Evolutionary conservation across 164 flowering plant species (phyloP).

Genomic region (Stephania japonica): DNA sequence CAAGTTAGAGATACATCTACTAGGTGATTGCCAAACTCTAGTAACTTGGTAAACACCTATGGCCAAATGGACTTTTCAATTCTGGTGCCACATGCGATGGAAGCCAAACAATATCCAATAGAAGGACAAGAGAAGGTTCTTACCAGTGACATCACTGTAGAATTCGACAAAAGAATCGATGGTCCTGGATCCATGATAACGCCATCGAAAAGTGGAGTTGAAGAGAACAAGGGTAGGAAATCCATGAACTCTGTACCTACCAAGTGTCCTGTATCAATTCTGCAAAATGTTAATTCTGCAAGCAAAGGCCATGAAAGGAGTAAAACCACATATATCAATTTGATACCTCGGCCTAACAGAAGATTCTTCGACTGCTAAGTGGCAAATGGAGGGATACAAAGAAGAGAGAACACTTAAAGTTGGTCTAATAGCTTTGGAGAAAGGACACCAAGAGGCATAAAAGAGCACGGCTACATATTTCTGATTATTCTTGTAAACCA

Average conservation of each 20-base stretch:
- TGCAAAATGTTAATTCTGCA: slow-evolving; percentile 8
- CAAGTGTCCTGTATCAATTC: slow-evolving; percentile 54
- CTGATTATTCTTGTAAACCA: slow-evolving; percentile 42
- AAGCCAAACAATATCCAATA: neutral
- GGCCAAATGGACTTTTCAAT: neutral
- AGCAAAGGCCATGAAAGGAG: neutral
- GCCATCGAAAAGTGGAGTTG: slow-evolving; percentile 73
- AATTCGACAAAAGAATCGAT: slow-evolving; percentile 54
- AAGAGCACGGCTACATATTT: slow-evolving; percentile 77
- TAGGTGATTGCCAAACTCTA: neutral
- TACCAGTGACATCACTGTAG: slow-evolving; percentile 62
- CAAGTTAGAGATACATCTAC: neutral
- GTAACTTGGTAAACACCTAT: neutral
- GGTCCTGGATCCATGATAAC: slow-evolving; percentile 71
- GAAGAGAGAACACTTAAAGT: slow-evolving; percentile 54
- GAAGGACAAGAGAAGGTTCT: slow-evolving; percentile 9
- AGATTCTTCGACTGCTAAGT: slow-evolving; percentile 88
- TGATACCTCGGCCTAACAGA: slow-evolving; percentile 78
- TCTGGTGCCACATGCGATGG: neutral
- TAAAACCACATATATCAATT: neutral
- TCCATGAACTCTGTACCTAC: slow-evolving; percentile 92
- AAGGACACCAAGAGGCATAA: slow-evolving; percentile 96
- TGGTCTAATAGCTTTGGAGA: slow-evolving; percentile 62
- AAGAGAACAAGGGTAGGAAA: slow-evolving; percentile 81
- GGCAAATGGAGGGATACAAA: slow-evolving; percentile 68